Base-by-base conservation (phyloP, 2,329 filamentous ascomycete species). In the Xylaria sp. region DNA sequence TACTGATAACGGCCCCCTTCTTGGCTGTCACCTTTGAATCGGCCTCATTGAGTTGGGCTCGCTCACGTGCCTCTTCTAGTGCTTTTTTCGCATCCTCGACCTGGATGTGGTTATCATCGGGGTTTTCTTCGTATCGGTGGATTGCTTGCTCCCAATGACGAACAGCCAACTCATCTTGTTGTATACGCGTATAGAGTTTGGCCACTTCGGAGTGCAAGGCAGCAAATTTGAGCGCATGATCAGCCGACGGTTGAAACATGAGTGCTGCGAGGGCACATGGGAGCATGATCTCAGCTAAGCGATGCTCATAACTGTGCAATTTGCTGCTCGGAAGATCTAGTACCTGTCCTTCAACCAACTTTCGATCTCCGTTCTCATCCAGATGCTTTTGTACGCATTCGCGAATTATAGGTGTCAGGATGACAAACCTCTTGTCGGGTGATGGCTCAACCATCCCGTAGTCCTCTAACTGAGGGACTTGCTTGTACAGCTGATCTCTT, bases 361-460 rank as follows among this genome's bases (percentile, higher is more conserved):
- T 25, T 21, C 27, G 25, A 12, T 58, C 27, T 12, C n/a, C 37
- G 5, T 44, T 21, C 27, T 58, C 55, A n/a, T 58, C 37, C n/a
- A 58, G 55, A 21, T 8, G 42, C 55, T 44, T 44, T 21, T 44
- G 55, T 32, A 58, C 23, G 37, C 55, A 58, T 32, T 44, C 35
- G 6, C 21, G 55, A n/a, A 58, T 44, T 21, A 44, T 29, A 8
- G 55, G 21, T 10, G 55, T 44, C 10, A 58, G 23, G 23, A 21
- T 58, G 37, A 58, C n/a, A 25, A 44, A 21, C 55, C 8, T 44
- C 37, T 16, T 42, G 37, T 58, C 37, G 25, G 55, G 23, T 44
- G 37, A 58, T 18, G 55, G 55, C n/a, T 58, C 55, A n/a, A 58
- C 55, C 55, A 58, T 44, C 35, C 55, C 55, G 21, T 58, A 44